A percentile compares a stretch with the other conserved stretches of the same genome.
These are phyloP conservation scores for Cutaneotrichosporon cyanovorans DNA, from an alignment of 1,284 basidiomycete species.

Conservation along the genomic window DNA sequence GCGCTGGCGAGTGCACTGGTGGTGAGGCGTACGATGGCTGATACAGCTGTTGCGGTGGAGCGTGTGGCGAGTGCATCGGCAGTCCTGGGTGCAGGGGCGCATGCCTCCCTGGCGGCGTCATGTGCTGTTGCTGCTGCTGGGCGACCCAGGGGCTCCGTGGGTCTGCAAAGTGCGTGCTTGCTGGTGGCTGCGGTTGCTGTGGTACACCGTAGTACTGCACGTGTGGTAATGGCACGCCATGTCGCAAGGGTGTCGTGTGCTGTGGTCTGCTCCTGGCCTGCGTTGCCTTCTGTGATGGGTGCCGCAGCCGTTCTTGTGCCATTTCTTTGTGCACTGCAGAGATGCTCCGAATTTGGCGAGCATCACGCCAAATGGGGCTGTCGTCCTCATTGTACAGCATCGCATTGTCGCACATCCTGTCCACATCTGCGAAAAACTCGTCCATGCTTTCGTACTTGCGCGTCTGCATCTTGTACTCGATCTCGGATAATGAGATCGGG, in stretches of 20 bases:
- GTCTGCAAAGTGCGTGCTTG: background rate
- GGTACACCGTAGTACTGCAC: background rate
- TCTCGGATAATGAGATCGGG: conserved; percentile 78
- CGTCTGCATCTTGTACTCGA: conserved; percentile 65
- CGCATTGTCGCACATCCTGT: conserved; percentile 82
- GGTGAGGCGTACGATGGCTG: conserved; percentile 1
- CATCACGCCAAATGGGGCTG: conserved; percentile 76
- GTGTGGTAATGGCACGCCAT: background rate
- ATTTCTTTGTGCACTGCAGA: conserved; percentile 9
- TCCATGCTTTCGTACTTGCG: conserved; percentile 60
- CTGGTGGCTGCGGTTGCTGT: background rate
- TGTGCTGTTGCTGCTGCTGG: conserved; percentile 4
- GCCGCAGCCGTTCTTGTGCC: conserved; percentile 12
- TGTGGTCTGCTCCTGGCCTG: background rate
- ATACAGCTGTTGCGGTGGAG: background rate
- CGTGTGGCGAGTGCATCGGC: background rate
- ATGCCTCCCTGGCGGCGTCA: background rate
- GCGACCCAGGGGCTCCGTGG: background rate
- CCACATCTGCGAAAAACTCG: conserved; percentile 69
- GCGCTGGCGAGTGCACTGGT: conserved; percentile 3
- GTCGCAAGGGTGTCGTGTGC: background rate
- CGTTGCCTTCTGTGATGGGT: background rate
- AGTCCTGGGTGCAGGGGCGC: background rate
- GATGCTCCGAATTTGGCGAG: conserved; percentile 52
- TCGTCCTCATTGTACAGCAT: conserved; percentile 81